A percentile compares a stretch with the other conserved stretches of the same genome.
Evolutionary conservation across 352 stramenopile species (phyloP).

Genomic region (Globisporangium canariense): DNA sequence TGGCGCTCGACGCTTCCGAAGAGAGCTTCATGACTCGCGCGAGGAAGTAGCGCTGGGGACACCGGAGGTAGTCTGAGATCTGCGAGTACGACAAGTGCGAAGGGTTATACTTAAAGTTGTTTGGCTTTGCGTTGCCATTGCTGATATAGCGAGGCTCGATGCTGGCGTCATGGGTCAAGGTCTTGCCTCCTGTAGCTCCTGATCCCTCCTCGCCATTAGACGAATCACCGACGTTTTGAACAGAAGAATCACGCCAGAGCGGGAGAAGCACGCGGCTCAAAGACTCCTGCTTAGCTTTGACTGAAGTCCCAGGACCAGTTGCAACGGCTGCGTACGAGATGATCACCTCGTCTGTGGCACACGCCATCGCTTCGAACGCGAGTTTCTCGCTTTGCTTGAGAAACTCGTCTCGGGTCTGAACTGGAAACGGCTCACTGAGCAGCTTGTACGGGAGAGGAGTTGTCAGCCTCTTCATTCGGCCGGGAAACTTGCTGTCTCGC

Average conservation of each 20-base stretch:
- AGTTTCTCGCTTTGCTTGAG: constrained; percentile 44
- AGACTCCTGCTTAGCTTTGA: constrained; percentile 19
- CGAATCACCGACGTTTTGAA: background rate
- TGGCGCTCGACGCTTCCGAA: constrained; percentile 41
- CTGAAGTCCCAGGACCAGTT: background rate
- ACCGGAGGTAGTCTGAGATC: constrained; percentile 76
- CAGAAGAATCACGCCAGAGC: constrained; percentile 20
- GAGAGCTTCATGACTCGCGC: constrained; percentile 59
- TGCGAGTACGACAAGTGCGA: constrained; percentile 79
- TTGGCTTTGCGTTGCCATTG: background rate
- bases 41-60: constrained; percentile 78
- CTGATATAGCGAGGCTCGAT: background rate
- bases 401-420: constrained; percentile 56
- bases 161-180: background rate
- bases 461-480: constrained; percentile 66
- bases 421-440: constrained; percentile 44
- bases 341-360: constrained; percentile 32
- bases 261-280: constrained; percentile 32
- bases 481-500: constrained; percentile 76
- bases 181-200: background rate
- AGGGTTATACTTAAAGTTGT: constrained; percentile 36
- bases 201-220: background rate
- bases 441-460: constrained; percentile 52
- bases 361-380: constrained; percentile 41
- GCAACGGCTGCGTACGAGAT: constrained; percentile 50